Conservation (phyloP, 345 rosid species). For the Aquilaria sinensis region DNA sequence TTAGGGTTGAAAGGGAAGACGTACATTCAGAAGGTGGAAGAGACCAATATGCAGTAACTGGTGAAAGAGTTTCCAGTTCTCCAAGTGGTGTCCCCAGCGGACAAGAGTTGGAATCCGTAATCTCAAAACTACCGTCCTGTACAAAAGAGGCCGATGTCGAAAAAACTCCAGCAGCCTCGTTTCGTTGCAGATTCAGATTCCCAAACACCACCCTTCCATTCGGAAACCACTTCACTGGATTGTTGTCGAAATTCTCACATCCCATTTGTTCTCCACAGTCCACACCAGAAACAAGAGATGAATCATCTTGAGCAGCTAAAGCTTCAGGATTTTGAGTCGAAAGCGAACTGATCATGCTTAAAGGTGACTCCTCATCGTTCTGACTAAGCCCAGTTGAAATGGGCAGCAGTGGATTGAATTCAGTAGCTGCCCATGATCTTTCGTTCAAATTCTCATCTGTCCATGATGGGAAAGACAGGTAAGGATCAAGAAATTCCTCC, state of each 20-base stretch:
- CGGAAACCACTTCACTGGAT: conserved; percentile 10
- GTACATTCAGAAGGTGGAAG: conserved; percentile 19
- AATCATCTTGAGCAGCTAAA: conserved; percentile 19
- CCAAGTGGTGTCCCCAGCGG: conserved; percentile 18
- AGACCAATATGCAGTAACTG: conserved; percentile 22
- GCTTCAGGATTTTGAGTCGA: conserved; percentile 12
- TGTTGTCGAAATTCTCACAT: conserved; percentile 14
- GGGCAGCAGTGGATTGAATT: conserved; percentile 15
- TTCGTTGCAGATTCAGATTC: conserved; percentile 17
- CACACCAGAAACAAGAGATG: conserved; percentile 21
- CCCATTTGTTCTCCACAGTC: conserved; percentile 11
- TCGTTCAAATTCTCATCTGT: conserved; percentile 22
- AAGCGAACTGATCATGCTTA: conserved; percentile 15
- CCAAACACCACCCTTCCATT: conserved; percentile 21
- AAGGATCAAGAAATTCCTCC: conserved; percentile 36
- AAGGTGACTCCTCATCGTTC: conserved; percentile 15
- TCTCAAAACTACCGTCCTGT: conserved; percentile 8
- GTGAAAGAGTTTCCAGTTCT: conserved; percentile 25
- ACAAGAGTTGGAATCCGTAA: conserved; percentile 15
- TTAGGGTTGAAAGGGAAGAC: conserved; percentile 21
- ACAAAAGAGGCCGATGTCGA: conserved; percentile 14
- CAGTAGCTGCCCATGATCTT: conserved; percentile 23
- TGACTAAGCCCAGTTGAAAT: conserved; percentile 16
- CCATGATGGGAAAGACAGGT: conserved; percentile 26
- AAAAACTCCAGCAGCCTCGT: conserved; percentile 15